Base-by-base conservation (phyloP, 768 basidiomycete species). In the Jaapia argillacea region DNA sequence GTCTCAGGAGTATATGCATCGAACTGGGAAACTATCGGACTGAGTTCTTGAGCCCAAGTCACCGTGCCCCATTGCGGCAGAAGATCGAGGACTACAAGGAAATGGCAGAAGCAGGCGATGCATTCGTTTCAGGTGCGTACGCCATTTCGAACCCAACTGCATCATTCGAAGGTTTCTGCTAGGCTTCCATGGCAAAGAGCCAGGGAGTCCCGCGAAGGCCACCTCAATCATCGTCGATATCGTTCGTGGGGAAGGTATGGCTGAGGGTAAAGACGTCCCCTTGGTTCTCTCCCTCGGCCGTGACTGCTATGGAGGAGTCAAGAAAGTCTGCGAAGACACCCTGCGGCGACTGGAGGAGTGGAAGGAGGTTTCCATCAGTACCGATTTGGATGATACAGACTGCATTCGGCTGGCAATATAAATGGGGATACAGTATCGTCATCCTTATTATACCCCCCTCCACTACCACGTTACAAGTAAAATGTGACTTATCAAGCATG, bases 1-100 rank as follows among this genome's bases (percentile, higher is more conserved):
- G 66, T 28, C 72, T 82, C 51, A 72, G 75, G 26, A 68, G 75
- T 16, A 61, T 78, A 20, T 62, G 78, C 36, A 72, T 81, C 40
- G 66, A 69, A 37, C 79, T 78, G 1, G 79, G 79, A 6, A 58
- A 72, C 14, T 80, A 80, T 64, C 69, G 74, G 13, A 38, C 37
- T 7, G 37, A 10, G 10, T 13, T 10, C 10, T 10, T 21, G 13
- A 10, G 16, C 10, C 28, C 28, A 33, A 16, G 16, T 10, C 10
- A 16, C 10, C 28, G 16, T 10, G 10, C 28, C 16, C 28, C 28
- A 10, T 33, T 33, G 28, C 10, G 16, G 10, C 28, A 33, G 28
- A 33, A 16, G 28, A 33, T 33, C 28, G 10, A 10, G 10, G 28
- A 10, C 10, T 33, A 33, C 16, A 33, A 33, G 28, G 28, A 33